Evolutionary conservation across 2,329 filamentous ascomycete species (phyloP).

Genomic region (Knoxdaviesia proteae): DNA sequence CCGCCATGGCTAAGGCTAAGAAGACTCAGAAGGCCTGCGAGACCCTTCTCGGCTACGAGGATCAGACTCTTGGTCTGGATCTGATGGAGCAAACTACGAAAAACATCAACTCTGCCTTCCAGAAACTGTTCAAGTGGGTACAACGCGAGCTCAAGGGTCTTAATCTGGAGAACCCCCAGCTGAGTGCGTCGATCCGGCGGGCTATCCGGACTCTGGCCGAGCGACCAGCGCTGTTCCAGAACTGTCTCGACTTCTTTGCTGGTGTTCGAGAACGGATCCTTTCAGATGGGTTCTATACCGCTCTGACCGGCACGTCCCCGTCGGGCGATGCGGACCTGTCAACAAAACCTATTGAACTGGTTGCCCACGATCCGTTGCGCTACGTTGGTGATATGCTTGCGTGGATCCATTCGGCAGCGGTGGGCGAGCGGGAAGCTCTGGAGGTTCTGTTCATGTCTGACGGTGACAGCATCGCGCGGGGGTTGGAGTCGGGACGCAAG

Average conservation of each 20-base stretch:
- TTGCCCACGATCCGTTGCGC: constrained; percentile 73
- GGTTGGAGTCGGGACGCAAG: constrained; percentile 58
- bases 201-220: constrained; percentile 78
- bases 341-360: constrained; percentile 81
- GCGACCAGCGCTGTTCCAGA: constrained; percentile 75
- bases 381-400: constrained; percentile 96
- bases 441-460: constrained; percentile 83
- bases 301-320: constrained; percentile 52
- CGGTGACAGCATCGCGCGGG: constrained; percentile 60
- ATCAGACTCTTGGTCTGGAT: constrained; percentile 70
- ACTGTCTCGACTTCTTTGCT: constrained; percentile 79
- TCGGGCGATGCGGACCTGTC: constrained; percentile 36
- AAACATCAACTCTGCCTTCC: constrained; percentile 71
- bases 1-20: constrained; percentile 57
- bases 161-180: constrained; percentile 85
- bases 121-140: constrained; percentile 91
- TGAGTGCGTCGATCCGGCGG: constrained; percentile 63
- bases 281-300: constrained; percentile 73
- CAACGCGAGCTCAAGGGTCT: constrained; percentile 82
- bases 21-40: constrained; percentile 78
- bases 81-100: constrained; percentile 82
- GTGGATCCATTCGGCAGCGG: constrained; percentile 85
- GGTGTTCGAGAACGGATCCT: constrained; percentile 74
- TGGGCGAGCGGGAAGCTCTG: constrained; percentile 81
- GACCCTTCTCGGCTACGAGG: constrained; percentile 71